Evolutionary conservation across 2,329 filamentous ascomycete genomes (phyloP).

Genomic region (Colletotrichum filicis): DNA sequence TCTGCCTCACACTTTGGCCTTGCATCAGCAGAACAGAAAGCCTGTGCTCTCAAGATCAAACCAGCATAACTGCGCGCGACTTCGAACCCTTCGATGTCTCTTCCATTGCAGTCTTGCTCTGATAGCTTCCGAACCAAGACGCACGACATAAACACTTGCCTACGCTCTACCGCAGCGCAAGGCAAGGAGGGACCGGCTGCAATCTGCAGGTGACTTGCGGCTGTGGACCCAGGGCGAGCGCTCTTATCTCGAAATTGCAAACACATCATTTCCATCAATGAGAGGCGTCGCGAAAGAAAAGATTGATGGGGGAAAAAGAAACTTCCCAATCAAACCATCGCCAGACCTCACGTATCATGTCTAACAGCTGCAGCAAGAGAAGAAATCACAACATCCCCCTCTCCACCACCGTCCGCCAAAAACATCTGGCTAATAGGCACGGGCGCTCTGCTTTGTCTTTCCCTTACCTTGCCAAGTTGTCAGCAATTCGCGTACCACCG

Average conservation of each 20-base stretch:
- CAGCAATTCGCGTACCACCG: neutral
- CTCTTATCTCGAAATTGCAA: neutral
- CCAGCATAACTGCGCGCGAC: neutral
- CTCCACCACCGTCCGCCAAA: neutral
- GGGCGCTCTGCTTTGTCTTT: neutral
- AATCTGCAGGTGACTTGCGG: neutral
- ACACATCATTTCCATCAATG: neutral
- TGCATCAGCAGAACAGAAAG: neutral
- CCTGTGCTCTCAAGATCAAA: neutral
- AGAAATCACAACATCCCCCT: neutral
- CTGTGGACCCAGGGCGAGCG: neutral
- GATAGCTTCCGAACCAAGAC: neutral
- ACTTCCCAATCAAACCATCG: neutral
- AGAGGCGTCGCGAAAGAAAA: neutral
- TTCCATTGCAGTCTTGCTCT: neutral
- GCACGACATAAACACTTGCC: neutral
- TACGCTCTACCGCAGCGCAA: neutral
- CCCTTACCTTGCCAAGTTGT: neutral
- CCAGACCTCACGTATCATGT: neutral
- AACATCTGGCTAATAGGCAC: no score
- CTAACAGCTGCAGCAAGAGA: neutral
- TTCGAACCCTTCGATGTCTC: neutral
- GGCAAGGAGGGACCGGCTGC: neutral
- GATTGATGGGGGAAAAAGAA: neutral
- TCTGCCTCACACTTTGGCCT: neutral